phyloP scores from a whole-genome alignment of 257 asterid genomes.

The Scutellaria minor region DNA sequence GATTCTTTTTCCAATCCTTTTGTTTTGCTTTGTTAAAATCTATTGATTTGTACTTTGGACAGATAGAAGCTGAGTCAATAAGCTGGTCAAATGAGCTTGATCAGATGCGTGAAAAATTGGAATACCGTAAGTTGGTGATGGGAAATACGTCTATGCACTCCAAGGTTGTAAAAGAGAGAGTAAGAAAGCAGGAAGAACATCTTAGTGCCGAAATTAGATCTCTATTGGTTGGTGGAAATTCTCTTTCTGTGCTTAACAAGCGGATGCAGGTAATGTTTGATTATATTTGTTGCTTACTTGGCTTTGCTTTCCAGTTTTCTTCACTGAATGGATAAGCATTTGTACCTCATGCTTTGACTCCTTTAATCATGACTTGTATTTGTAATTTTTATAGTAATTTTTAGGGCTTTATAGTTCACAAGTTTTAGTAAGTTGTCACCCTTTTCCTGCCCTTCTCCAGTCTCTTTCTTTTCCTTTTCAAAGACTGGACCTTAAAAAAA shows the following conservation, averaged over 20 bases:
- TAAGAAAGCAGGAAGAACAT: conserved; percentile 84
- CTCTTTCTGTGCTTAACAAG: conserved; percentile 81
- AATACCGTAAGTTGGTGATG: conserved; percentile 86
- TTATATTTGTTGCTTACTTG: conserved; percentile 16
- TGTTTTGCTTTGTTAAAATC: conserved; percentile 33
- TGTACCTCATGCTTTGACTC: conserved; percentile 18
- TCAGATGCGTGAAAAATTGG: conserved; percentile 78
- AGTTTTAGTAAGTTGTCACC: conserved; percentile 3
- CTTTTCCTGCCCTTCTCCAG: not conserved
- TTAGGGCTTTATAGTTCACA: not conserved
- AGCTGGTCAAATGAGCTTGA: conserved; percentile 74
- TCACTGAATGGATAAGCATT: conserved; percentile 21
- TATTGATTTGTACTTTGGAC: conserved; percentile 41
- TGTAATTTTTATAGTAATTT: not conserved
- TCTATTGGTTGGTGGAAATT: conserved; percentile 78
- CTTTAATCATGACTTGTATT: conserved; percentile 6
- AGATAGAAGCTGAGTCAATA: conserved; percentile 83
- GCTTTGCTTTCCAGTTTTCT: conserved; percentile 30
- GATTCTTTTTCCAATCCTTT: conserved; percentile 16
- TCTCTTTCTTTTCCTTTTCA: not conserved
- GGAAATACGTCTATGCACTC: conserved; percentile 93
- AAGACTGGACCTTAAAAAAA: not conserved
- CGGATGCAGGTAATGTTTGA: conserved; percentile 67
- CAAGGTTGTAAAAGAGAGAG: conserved; percentile 79
- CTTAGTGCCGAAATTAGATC: conserved; percentile 81